These are phyloP conservation scores for Lecanicillium sp. DNA, from an alignment of 2,329 filamentous ascomycete species.

Conservation along the genomic window DNA sequence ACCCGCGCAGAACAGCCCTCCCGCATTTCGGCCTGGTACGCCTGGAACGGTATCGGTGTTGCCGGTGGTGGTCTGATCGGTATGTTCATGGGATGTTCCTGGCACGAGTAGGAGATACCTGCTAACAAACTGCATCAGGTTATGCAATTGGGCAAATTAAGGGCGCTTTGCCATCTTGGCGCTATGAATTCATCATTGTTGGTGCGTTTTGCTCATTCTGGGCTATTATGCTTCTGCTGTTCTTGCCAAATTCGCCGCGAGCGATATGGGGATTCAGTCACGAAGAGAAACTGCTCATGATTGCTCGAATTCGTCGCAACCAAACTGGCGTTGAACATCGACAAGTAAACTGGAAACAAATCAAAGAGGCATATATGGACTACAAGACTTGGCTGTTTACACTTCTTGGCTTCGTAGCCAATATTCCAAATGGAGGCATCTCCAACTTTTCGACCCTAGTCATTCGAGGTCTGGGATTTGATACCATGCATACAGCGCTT, in stretches of 20 bases:
- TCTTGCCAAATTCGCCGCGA: conserved; percentile 49
- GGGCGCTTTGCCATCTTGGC: conserved; percentile 51
- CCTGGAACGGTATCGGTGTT: conserved; percentile 50
- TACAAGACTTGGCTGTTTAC: conserved; percentile 53
- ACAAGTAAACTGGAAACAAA: conserved; percentile 43
- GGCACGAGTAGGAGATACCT: not conserved
- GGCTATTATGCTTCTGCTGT: conserved; percentile 48
- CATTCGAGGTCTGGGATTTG: conserved; percentile 49
- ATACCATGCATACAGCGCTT: conserved; percentile 26
- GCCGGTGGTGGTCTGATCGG: conserved; percentile 43
- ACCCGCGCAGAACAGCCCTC: conserved; percentile 54
- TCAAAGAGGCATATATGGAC: conserved; percentile 47
- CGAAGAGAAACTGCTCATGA: conserved; percentile 44
- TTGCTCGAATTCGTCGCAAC: conserved; percentile 45
- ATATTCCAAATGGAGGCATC: conserved; percentile 50
- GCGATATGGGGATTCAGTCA: conserved; percentile 42
- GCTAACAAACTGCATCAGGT: conserved; percentile 14
- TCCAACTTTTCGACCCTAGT: conserved; percentile 53
- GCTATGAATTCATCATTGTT: conserved; percentile 61
- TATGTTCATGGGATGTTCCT: conserved; percentile 6
- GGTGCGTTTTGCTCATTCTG: conserved; percentile 48
- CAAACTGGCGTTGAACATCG: conserved; percentile 53
- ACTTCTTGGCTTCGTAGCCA: conserved; percentile 41
- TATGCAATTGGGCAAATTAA: conserved; percentile 54
- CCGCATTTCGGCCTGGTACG: conserved; percentile 51